phyloP scores from a whole-genome alignment of 805 yeast genomes.

The Blastobotrys parvus region DNA sequence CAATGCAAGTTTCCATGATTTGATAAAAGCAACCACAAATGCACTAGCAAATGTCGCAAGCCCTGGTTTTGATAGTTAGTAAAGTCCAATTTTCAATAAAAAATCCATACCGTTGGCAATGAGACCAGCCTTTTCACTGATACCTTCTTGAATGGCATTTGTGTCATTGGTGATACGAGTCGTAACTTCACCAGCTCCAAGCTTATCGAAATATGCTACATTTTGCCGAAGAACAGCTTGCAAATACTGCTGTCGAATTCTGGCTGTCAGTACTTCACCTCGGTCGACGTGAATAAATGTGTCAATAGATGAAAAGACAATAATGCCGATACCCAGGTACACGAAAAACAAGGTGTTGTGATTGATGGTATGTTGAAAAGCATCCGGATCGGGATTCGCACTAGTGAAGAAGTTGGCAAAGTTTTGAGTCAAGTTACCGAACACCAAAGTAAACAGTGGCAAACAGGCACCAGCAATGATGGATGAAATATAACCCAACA shows the following conservation, averaged over 20 bases:
- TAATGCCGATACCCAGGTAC: slow-evolving; percentile 32
- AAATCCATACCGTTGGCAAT: slow-evolving; percentile 31
- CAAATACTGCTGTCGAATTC: slow-evolving; percentile 32
- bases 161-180: slow-evolving; percentile 36
- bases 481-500: slow-evolving; percentile 26
- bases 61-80: too few relatives aligned
- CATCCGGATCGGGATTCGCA: slow-evolving; percentile 16
- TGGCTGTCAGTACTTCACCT: slow-evolving; percentile 34
- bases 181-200: slow-evolving; percentile 37
- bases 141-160: slow-evolving; percentile 34
- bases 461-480: slow-evolving; percentile 33
- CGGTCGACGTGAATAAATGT: slow-evolving; percentile 31
- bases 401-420: slow-evolving; percentile 28
- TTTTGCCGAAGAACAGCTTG: slow-evolving; percentile 32
- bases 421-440: slow-evolving; percentile 32
- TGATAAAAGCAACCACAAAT: slow-evolving; percentile 30
- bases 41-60: slow-evolving; percentile 33
- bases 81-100: too few relatives aligned
- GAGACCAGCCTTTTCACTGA: slow-evolving; percentile 34
- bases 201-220: slow-evolving; percentile 34
- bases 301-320: slow-evolving; percentile 26
- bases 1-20: slow-evolving; percentile 30
- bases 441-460: slow-evolving; percentile 35
- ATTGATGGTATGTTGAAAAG: slow-evolving; percentile 29
- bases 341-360: slow-evolving; percentile 33